These are phyloP conservation scores for Dryadomyces sulphureus DNA, from an alignment of 2,329 filamentous ascomycete genomes.

Conservation along the genomic window DNA sequence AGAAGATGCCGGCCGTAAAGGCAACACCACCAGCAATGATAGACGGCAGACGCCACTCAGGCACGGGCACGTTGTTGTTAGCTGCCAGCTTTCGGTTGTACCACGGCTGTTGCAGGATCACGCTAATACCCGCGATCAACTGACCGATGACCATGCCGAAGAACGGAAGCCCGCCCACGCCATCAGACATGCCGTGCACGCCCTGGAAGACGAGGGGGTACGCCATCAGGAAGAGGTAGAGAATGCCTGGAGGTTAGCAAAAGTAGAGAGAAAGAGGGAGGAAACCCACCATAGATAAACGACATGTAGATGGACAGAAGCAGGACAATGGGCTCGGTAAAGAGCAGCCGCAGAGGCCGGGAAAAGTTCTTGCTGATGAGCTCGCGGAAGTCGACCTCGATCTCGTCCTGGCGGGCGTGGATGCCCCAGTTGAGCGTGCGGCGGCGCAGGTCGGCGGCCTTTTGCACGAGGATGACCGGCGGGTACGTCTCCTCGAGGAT, in stretches of 20 bases:
- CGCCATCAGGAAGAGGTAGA: constrained; percentile 76
- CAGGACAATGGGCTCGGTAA: constrained; percentile 54
- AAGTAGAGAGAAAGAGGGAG: no score
- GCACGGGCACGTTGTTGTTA: constrained; percentile 50
- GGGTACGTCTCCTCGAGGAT: constrained; percentile 58
- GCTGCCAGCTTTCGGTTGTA: constrained; percentile 55
- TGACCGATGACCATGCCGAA: constrained; percentile 72
- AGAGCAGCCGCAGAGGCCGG: constrained; percentile 50
- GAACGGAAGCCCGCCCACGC: constrained; percentile 63
- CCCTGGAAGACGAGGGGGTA: constrained; percentile 69
- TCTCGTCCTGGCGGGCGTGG: constrained; percentile 58
- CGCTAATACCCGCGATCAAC: constrained; percentile 48
- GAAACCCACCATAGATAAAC: constrained; percentile 68
- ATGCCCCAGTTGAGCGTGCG: constrained; percentile 56
- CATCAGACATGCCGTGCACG: constrained; percentile 54
- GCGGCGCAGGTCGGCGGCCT: constrained; percentile 46
- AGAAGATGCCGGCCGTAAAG: constrained; percentile 55
- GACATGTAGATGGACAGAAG: constrained; percentile 57
- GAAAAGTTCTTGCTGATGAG: constrained; percentile 51
- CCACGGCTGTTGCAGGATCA: constrained; percentile 47
- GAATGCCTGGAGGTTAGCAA: no score
- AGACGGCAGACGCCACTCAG: constrained; percentile 52
- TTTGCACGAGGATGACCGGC: constrained; percentile 46
- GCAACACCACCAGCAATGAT: constrained; percentile 44
- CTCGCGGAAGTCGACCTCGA: constrained; percentile 50